Percentiles rank a stretch among this genome's conserved stretches.
These are phyloP conservation scores for Colletotrichum siamense DNA, from an alignment of 2,329 filamentous ascomycete genomes.

Conservation along the genomic window DNA sequence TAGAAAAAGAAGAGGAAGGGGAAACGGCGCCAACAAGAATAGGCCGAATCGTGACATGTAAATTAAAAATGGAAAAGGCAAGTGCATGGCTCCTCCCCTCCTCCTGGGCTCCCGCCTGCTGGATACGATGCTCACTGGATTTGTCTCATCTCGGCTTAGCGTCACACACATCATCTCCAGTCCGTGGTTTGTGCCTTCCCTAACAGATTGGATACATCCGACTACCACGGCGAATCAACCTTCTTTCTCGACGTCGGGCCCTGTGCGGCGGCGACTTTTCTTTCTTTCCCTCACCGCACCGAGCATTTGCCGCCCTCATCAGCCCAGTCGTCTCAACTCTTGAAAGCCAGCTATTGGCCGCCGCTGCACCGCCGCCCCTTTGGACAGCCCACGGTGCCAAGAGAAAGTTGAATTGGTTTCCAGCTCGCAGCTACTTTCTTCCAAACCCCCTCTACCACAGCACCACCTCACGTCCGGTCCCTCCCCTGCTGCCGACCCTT, in stretches of 20 bases:
- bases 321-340: conserved; percentile 4
- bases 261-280: conserved; percentile 1
- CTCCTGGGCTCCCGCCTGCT: conserved; percentile 9
- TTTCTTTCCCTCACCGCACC: not conserved
- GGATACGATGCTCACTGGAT: conserved; percentile 18
- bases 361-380: not conserved
- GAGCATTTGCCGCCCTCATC: not conserved
- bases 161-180: conserved; percentile 19
- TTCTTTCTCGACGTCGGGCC: not conserved
- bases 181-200: not conserved
- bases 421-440: not conserved
- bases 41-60: conserved; percentile 16
- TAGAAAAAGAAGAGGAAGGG: not conserved
- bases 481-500: not conserved
- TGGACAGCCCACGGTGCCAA: not conserved
- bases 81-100: not conserved
- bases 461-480: not conserved
- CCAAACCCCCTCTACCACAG: not conserved
- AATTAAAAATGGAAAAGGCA: conserved; percentile 23
- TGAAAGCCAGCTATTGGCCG: not conserved
- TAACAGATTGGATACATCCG: not conserved
- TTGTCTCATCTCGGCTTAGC: conserved; percentile 21
- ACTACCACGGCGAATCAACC: not conserved
- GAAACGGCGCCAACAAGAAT: not conserved
- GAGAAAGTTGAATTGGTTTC: not conserved